Evolutionary conservation across 106 monocot species (phyloP).

Genomic region (Gastrodia elata): DNA sequence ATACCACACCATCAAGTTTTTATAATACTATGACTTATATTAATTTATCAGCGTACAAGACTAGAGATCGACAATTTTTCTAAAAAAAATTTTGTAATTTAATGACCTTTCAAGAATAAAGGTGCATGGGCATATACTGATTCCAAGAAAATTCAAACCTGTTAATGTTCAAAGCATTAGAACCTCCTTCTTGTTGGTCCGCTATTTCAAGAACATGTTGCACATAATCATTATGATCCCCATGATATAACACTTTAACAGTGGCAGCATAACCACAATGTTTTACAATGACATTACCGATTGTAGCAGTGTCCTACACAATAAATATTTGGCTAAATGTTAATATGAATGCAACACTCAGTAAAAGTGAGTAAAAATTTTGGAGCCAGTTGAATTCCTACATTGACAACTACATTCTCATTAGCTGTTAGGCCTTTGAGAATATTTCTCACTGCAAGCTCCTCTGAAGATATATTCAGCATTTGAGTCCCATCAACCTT

Average conservation of each 20-base stretch:
- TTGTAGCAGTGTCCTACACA: slow-evolving; percentile 58
- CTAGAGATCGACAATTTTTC: background rate
- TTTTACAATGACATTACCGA: slow-evolving; percentile 69
- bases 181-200: slow-evolving; percentile 85
- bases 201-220: slow-evolving; percentile 34
- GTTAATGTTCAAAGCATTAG: slow-evolving; percentile 79
- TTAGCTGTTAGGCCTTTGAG: slow-evolving; percentile 88
- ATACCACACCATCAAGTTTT: background rate
- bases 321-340: slow-evolving; percentile 5
- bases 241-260: slow-evolving; percentile 42
- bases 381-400: slow-evolving; percentile 19
- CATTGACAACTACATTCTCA: slow-evolving; percentile 67
- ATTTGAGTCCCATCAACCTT: slow-evolving; percentile 52
- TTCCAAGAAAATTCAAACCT: slow-evolving; percentile 33
- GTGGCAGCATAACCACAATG: slow-evolving; percentile 79
- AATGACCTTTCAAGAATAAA: background rate
- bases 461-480: slow-evolving; percentile 26
- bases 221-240: slow-evolving; percentile 10
- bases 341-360: background rate
- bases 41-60: background rate
- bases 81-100: background rate
- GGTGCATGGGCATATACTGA: background rate
- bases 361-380: background rate
- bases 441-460: slow-evolving; percentile 63
- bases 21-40: background rate